Evolutionary conservation across 1,139 yeast species (phyloP).

Genomic region (Diutina catenulata): DNA sequence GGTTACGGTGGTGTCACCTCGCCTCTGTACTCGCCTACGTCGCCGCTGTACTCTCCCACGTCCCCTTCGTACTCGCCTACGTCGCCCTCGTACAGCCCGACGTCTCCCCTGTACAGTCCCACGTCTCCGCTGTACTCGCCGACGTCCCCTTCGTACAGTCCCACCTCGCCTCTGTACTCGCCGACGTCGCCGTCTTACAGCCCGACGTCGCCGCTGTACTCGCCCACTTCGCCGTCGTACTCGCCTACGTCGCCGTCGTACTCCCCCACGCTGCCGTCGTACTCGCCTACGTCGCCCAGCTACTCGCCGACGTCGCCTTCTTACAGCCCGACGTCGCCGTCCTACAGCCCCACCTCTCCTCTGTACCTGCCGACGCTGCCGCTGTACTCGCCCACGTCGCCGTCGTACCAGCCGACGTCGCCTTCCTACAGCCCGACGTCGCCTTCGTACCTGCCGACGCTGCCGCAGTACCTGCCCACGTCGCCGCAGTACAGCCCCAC

Average conservation of each 20-base stretch:
- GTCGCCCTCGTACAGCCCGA: constrained; percentile 62
- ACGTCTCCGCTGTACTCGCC: constrained; percentile 67
- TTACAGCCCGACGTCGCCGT: constrained; percentile 10
- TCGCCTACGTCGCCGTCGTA: constrained; percentile 51
- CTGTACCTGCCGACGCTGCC: constrained; percentile 6
- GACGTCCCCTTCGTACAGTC: constrained; percentile 59
- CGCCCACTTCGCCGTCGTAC: constrained; percentile 68
- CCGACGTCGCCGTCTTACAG: constrained; percentile 59
- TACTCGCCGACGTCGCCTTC: constrained; percentile 10
- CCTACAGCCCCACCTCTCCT: constrained; percentile 7
- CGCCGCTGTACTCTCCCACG: constrained; percentile 46
- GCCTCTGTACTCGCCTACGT: constrained; percentile 51
- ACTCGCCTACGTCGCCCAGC: constrained; percentile 16
- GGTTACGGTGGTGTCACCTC: constrained; percentile 51
- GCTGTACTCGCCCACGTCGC: constrained; percentile 5
- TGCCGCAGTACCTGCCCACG: constrained; percentile 5
- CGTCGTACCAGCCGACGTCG: constrained; percentile 5
- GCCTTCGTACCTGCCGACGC: constrained; percentile 4
- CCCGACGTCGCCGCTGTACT: constrained; percentile 55
- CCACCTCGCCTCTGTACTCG: constrained; percentile 56
- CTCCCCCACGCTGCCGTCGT: constrained; percentile 40
- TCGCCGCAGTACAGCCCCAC: constrained; percentile 5
- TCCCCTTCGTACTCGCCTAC: constrained; percentile 53
- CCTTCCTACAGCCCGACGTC: constrained; percentile 5
- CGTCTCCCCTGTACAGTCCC: constrained; percentile 60